Base-by-base conservation (phyloP, 148 eudicot species). In the Pouteria glomerata region DNA sequence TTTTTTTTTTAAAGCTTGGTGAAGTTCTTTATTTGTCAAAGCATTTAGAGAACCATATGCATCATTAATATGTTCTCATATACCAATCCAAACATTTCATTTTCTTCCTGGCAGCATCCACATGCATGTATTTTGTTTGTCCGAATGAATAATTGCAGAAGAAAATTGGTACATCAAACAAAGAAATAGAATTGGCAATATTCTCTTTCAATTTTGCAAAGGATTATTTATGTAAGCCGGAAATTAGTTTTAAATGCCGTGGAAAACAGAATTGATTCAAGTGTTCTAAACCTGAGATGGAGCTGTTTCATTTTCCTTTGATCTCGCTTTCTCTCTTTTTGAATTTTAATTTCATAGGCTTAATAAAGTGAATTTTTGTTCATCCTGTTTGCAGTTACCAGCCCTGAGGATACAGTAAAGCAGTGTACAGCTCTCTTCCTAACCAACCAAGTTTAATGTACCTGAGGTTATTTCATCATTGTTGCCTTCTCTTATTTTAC, bases 401-500 rank as follows among this genome's bases (percentile, higher is more conserved):
- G 96, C 88, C 99, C 96, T 0, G 96, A 86, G 6, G 97, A 91
- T 77, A 95, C 96, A 39, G 71, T 53, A 62, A 76, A 77, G 80
- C 98, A 91, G 66, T 91, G 97, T 63, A 75, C 96, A n/a, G 73
- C 77, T 61, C 79, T 91, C 80, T 95, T 91, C 77, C 90, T 91
- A 18, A 69, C 73, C 79, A 70, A 85, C 69, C 68, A 69, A 84
- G 77, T 63, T 69, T 83, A 76, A 76, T 62, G 68, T 61, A 15
- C 33, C 75, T 35, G 27, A 57, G 30, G 27, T 29, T 57, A 42
- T 51, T 13, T 24, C 19, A 18, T n/a, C 29, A 23, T 48, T 48
- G 47, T 23, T 44, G 7, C 24, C 2, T 27, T 63, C 13, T 3
- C 35, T 67, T 64, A 33, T 79, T 53, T 63, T n/a, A 39, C 63